Evolutionary conservation across 768 basidiomycete genomes (phyloP), one percentile per base, ranked within the genome.

Genomic region (Pleurotus pulmonarius): DNA sequence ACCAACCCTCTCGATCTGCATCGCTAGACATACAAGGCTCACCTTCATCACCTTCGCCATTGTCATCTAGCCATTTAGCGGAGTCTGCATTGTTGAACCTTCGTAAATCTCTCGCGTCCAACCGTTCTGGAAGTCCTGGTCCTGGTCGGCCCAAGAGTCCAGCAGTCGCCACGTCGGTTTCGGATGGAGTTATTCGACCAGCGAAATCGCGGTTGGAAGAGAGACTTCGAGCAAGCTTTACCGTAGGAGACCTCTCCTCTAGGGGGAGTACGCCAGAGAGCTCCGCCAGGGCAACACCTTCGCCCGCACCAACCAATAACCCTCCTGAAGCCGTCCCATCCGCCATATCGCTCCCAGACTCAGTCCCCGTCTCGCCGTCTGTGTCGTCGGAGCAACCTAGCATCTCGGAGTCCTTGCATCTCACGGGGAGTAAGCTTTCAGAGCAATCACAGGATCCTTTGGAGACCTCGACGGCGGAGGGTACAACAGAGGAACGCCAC

Each of bases 161-260:
- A 59, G 26, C 61, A 61, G 39, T 58, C 54, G 16, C 60, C 58
- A 39, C 58, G 25, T 52, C 37, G 47, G 29, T 55, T 54, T 53
- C 51, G 6, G 58, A 56, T 34, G 43, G 20, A 12, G 55, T 49
- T 7, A 49, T 53, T 26, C 46, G 67, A 15, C 52, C 66, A 49
- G 70, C 75, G 46, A 87, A 88, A 65, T 75, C 80, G 6, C 87
- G 80, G 20, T 73, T 92, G 2, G 91, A 92, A 69, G 90, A 92
- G 57, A 77, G 91, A 45, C 73, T 92, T n/a, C 81, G 86, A 41
- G 80, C 73, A 25, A 77, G 80, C 24, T 79, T 85, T 61, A 76
- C 79, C 18, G 76, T 79, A 51, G 82, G 79, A 16, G 88, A 90
- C 16, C 72, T 76, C 11, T 81, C 82, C 7, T 73, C 68, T 56